Conservation (phyloP, 495 filamentous ascomycete genomes). For the Trichoderma parareesei region DNA sequence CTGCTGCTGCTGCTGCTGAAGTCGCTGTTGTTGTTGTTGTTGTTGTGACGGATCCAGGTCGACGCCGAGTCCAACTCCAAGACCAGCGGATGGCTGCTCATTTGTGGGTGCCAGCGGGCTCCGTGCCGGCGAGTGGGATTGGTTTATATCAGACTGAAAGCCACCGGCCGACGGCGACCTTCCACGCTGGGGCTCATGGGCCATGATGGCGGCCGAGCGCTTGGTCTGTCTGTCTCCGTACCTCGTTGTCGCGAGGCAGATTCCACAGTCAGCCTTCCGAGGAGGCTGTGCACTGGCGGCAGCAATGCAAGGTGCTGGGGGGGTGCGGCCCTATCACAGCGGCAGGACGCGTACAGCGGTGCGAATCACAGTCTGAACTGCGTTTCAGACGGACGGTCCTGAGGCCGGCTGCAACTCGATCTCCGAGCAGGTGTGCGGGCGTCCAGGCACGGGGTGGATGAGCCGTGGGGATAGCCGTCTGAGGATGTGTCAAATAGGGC, state of each 20-base stretch:
- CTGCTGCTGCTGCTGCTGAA: conserved; percentile 26
- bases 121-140: conserved; percentile 41
- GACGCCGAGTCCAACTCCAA: conserved; percentile 33
- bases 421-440: conserved; percentile 1
- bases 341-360: background rate
- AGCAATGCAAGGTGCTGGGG: conserved; percentile 4
- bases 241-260: conserved; percentile 5
- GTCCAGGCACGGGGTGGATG: conserved; percentile 6
- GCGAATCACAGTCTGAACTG: conserved; percentile 1
- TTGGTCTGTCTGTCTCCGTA: background rate
- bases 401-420: background rate
- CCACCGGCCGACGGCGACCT: conserved; percentile 39
- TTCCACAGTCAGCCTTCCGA: conserved; percentile 12
- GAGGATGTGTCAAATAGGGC: background rate
- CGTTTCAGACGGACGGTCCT: background rate
- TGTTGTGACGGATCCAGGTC: conserved; percentile 27
- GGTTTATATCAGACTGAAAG: conserved; percentile 44
- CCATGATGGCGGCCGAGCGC: conserved; percentile 25
- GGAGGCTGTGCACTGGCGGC: conserved; percentile 11
- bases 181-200: conserved; percentile 37
- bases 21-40: conserved; percentile 27
- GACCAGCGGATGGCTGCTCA: conserved; percentile 27
- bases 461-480: background rate
- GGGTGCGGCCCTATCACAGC: conserved; percentile 2
- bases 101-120: conserved; percentile 36